Percentiles rank a stretch among this genome's conserved stretches.
Conservation (phyloP, 2,329 filamentous ascomycete species). For the Ceratocystis smalleyi region DNA sequence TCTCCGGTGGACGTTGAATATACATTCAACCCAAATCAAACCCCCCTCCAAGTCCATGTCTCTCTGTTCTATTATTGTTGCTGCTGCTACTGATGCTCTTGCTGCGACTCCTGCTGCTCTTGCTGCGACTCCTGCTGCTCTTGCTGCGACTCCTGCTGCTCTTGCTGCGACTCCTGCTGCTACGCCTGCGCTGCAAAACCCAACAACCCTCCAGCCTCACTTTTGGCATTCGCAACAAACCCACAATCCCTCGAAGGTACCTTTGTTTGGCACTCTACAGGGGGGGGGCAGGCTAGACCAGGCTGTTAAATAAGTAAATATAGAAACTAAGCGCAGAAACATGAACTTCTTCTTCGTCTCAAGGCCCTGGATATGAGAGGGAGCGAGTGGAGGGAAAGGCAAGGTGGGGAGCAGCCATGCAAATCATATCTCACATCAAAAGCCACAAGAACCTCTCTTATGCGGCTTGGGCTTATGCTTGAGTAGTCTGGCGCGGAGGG, state of each 20-base stretch:
- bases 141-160: background rate
- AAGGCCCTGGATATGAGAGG: background rate
- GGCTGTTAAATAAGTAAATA: background rate
- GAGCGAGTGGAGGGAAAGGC: background rate
- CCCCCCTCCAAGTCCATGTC: background rate
- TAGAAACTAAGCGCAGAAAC: background rate
- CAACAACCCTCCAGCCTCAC: background rate
- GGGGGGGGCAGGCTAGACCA: background rate
- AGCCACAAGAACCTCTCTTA: background rate
- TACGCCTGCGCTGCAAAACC: no score
- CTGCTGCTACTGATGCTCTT: background rate
- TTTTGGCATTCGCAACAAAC: background rate
- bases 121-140: background rate
- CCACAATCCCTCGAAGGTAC: background rate
- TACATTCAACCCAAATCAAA: no score
- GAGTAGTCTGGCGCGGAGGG: no score
- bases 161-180: no score
- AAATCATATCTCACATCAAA: conserved; percentile 1
- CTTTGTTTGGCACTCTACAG: background rate
- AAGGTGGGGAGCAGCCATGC: background rate
- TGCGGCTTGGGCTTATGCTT: no score
- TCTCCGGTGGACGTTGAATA: background rate
- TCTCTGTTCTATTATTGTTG: background rate
- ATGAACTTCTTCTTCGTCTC: background rate
- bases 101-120: background rate